Evolutionary conservation across 306 rosid species (phyloP).

Genomic region (Castanea sativa): DNA sequence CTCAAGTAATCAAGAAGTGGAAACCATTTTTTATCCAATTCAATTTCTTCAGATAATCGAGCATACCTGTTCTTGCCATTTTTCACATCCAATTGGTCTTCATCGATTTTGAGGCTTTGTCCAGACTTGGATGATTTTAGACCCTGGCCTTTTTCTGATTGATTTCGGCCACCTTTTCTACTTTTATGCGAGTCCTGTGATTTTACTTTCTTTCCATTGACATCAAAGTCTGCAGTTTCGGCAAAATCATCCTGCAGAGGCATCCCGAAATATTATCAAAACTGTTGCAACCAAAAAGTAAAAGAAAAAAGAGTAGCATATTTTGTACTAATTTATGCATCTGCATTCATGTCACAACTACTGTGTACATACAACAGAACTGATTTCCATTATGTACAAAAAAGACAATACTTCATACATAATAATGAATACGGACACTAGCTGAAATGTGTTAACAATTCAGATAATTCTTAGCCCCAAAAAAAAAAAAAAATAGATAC

Average conservation of each 20-base stretch:
- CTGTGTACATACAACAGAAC: neutral
- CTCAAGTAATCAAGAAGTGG: slow-evolving; percentile 92
- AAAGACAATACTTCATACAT: neutral
- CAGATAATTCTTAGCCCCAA: neutral
- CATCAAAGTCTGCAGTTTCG: slow-evolving; percentile 48
- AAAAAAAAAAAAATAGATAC: neutral
- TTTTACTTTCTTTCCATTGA: slow-evolving; percentile 44
- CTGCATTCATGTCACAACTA: neutral
- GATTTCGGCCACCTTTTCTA: slow-evolving; percentile 30
- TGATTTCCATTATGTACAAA: too few relatives aligned
- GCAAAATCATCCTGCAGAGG: slow-evolving; percentile 66
- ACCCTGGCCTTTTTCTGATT: slow-evolving; percentile 33
- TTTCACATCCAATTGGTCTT: slow-evolving; percentile 15
- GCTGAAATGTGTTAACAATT: neutral
- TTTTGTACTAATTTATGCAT: neutral
- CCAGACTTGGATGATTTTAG: slow-evolving; percentile 28
- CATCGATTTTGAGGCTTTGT: slow-evolving; percentile 24
- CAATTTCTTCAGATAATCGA: slow-evolving; percentile 64
- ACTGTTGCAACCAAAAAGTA: neutral
- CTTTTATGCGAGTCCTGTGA: slow-evolving; percentile 17
- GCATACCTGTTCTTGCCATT: slow-evolving; percentile 47
- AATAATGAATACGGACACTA: neutral
- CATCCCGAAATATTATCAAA: slow-evolving; percentile 7
- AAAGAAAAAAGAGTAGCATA: neutral
- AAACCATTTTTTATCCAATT: slow-evolving; percentile 69